Percentiles rank a stretch among this genome's conserved stretches.
phyloP scores from a whole-genome alignment of 176 grass and related monocot species.

The Carex pumila region DNA sequence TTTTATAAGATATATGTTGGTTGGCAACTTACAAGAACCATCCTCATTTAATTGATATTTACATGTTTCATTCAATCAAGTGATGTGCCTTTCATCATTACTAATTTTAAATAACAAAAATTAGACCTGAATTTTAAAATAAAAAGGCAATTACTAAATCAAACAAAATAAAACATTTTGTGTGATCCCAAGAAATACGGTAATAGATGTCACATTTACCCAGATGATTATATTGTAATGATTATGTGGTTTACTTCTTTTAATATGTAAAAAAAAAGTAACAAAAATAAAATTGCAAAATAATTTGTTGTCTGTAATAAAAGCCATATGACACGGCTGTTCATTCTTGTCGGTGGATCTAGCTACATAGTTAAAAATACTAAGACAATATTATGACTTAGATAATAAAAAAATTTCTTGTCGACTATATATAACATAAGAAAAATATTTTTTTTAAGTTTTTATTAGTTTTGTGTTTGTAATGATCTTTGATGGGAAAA shows the following conservation, averaged over 20 bases:
- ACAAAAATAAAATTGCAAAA: neutral
- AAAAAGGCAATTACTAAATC: neutral
- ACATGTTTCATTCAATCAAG: neutral
- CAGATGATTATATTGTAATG: neutral
- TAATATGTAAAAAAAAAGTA: neutral
- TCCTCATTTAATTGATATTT: neutral
- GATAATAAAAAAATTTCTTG: neutral
- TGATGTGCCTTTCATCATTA: neutral
- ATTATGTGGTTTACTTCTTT: neutral
- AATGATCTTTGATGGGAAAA: neutral
- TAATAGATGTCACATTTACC: neutral
- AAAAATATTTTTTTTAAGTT: too few relatives aligned
- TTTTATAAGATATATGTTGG: too few relatives aligned
- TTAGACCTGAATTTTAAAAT: neutral
- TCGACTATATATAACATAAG: neutral
- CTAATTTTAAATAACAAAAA: neutral
- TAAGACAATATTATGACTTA: neutral
- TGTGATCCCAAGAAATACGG: constrained; percentile 17
- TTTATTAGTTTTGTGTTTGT: too few relatives aligned
- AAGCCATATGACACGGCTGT: neutral
- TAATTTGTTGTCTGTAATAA: neutral
- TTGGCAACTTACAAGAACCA: too few relatives aligned
- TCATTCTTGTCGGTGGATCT: constrained; percentile 7
- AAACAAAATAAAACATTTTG: neutral
- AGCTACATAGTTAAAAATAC: neutral